Evolutionary conservation across 2,329 filamentous ascomycete species (phyloP), one percentile per base, ranked within the genome.

Genomic region (Pseudocercospora eumusae): DNA sequence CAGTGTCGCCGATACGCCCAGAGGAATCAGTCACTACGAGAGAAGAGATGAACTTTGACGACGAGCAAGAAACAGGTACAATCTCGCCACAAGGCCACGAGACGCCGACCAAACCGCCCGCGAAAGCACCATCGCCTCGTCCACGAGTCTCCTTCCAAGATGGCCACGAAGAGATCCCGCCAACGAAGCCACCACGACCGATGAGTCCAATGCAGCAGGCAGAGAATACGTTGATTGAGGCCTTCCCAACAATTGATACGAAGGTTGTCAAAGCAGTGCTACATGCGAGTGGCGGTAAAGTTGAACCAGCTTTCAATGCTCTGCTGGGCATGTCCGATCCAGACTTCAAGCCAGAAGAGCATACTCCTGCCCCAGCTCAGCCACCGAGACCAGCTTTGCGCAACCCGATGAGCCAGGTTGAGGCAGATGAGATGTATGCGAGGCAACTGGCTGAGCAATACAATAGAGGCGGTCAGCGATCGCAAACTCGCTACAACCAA

Each of bases 281-380:
- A 66, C 83, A 85, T 23, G 95, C 95, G 13, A 98, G 95, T 75
- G 84, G 88, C 62, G 93, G 93, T 63, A 87, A 89, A 71, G 88
- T 98, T 53, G 95, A 99, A 76, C 90, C 92, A 31, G 93, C 95
- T 13, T 99, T 99, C 79, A 95, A 97, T 78, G 95, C 95, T 36
- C 83, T 99, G 47, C 83, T 99, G 49, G 90, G 80, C 74, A 84
- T 84, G 82, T 82, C 80, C 53, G 82, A 84, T 66, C 82, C 82
- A 55, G 76, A 78, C 69, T 83, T 80, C 75, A 74, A 79, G 63
- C 75, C 74, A 3, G 80, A 83, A 60, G 79, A 81, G 56, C 70
- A 71, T n/a, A 88, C 90, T 13, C 89, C 61, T 15, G 56, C 58
- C 88, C 91, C 90, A 6, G 88, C 88, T 13, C 90, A 88, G 70